A percentile compares a stretch with the other conserved stretches of the same genome.
These are phyloP conservation scores for sorghum (Sorghum bicolor) DNA, from an alignment of 176 grass and related monocot species.

Conservation along the genomic window DNA sequence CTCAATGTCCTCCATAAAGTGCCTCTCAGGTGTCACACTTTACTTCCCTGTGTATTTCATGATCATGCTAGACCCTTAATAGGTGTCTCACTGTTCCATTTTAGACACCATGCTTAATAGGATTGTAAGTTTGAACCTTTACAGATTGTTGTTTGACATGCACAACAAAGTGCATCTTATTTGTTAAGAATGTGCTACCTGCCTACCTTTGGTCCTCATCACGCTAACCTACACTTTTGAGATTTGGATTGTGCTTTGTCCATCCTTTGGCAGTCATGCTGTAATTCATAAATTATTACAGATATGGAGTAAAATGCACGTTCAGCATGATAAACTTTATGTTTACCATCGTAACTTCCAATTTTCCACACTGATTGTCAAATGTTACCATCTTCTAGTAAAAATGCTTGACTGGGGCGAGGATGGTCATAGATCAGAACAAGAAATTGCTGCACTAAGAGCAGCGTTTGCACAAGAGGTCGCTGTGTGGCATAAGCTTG, in stretches of 20 bases:
- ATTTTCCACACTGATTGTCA: background rate
- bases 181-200: conserved; percentile 11
- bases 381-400: conserved; percentile 51
- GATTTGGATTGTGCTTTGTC: background rate
- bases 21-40: background rate
- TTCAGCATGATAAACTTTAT: background rate
- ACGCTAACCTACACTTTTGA: background rate
- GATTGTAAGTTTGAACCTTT: background rate
- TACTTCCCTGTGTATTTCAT: background rate
- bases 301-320: background rate
- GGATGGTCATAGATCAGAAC: conserved; percentile 83
- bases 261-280: background rate
- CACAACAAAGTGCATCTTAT: background rate
- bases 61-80: background rate
- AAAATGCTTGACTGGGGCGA: conserved; percentile 99
- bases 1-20: conserved; percentile 8
- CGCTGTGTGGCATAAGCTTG: conserved; percentile 94
- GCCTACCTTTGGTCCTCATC: background rate
- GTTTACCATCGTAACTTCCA: background rate
- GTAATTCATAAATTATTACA: background rate
- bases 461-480: conserved; percentile 90
- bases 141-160: background rate
- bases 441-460: conserved; percentile 77
- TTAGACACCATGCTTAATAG: background rate
- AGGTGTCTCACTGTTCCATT: background rate